Conservation (phyloP, 257 asterid species). For the Schizonepeta tenuifolia region DNA sequence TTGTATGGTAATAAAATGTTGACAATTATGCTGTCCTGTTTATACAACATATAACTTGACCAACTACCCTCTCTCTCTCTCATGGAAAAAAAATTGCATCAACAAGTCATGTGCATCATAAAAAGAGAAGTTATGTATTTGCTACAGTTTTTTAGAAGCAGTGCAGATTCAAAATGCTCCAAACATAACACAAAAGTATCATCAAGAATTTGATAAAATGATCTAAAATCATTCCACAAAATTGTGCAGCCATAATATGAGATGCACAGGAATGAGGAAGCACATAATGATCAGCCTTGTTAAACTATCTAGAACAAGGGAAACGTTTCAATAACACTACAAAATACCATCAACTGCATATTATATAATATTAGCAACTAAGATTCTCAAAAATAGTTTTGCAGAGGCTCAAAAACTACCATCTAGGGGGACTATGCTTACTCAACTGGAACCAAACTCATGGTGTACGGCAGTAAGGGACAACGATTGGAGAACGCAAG, state of each 20-base stretch:
- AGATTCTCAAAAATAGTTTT: not conserved
- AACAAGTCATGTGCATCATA: not conserved
- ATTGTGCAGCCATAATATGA: not conserved
- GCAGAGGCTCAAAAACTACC: not conserved
- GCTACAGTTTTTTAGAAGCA: not conserved
- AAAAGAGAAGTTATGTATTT: not conserved
- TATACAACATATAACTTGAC: too few species aligned
- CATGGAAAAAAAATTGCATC: not conserved
- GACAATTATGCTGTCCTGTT: too few species aligned
- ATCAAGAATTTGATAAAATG: not conserved
- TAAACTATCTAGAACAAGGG: not conserved
- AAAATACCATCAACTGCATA: not conserved
- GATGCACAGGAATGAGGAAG: not conserved
- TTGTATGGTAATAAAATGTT: too few species aligned
- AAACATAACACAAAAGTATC: too few species aligned
- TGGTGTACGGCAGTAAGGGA: slow-evolving; percentile 61
- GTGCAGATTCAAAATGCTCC: not conserved
- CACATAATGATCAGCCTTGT: not conserved
- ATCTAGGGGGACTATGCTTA: not conserved
- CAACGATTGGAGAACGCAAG: slow-evolving; percentile 50
- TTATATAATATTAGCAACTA: not conserved
- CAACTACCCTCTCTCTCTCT: not conserved
- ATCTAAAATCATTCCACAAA: not conserved
- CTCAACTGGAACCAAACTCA: slow-evolving; percentile 63
- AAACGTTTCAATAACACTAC: not conserved